Evolutionary conservation across 192 early-diverging fungal genomes (phyloP).

Genomic region (Diversispora eburnea): DNA sequence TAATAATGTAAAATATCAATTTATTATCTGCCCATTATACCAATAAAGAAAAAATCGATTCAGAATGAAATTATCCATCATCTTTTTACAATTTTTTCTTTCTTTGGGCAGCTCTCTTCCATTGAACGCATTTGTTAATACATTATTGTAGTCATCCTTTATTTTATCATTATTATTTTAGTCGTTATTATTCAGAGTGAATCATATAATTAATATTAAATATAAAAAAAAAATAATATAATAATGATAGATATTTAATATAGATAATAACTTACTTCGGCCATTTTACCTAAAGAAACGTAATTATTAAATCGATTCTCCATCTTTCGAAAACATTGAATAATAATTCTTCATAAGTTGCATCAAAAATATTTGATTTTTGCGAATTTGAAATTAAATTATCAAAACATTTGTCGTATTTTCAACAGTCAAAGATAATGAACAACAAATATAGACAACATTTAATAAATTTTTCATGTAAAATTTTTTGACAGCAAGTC

Average conservation of each 20-base stretch:
- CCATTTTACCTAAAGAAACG: constrained; percentile 12
- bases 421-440: neutral
- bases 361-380: neutral
- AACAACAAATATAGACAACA: neutral
- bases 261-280: neutral
- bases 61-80: neutral
- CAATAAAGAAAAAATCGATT: constrained; percentile 16
- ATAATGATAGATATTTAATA: neutral
- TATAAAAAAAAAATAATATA: neutral
- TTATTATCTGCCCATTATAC: constrained; percentile 4
- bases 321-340: constrained; percentile 15
- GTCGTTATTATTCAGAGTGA: neutral
- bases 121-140: constrained; percentile 1
- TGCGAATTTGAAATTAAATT: neutral
- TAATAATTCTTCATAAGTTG: neutral
- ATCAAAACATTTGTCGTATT: constrained; percentile 14
- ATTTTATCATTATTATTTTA: neutral
- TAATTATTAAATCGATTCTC: constrained; percentile 17
- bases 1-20: too few relatives aligned
- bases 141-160: constrained; percentile 24
- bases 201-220: neutral
- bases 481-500: neutral
- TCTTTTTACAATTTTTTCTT: neutral
- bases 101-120: neutral
- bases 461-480: neutral